Base-by-base conservation (phyloP, 1,284 basidiomycete species). In the Cronartium quercuum region DNA sequence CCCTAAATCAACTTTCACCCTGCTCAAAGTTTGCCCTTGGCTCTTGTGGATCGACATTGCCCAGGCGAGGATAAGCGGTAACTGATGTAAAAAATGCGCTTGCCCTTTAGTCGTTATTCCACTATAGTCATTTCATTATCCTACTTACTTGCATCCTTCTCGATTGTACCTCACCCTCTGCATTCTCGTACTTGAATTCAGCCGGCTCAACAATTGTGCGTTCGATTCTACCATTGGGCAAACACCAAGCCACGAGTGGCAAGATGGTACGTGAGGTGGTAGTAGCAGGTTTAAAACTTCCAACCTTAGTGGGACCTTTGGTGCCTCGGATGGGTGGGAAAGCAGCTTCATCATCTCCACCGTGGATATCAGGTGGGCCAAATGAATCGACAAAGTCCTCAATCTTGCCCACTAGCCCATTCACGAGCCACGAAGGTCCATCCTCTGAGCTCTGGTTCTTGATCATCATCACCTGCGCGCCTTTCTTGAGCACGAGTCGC, bases 401-500 rank as follows among this genome's bases (percentile, higher is more conserved):
- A 24, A 94, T 85, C 77, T 85, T 86, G 21, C 92, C 92, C 78
- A 92, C 86, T 12, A 88, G 89, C 0, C 92, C 92, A 81, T 94
- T 94, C 58, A 93, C 91, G 6, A 94, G 86, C 67, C 85, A 85
- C 5, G 18, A 29, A 18, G 70, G 70, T 6, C 70, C 62, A 34
- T 74, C 70, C 24, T 74, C 70, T 57, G 88, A 86, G 78, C 90
- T 89, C 7, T 85, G 81, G 80, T 86, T 92, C 86, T 89, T 92
- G 86, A 94, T 87, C 37, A 94, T 84, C 85, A 86, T 86, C 62
- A 86, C 85, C 77, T 84, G 83, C 1, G 89, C 88, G 60, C 87
- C 86, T 40, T 87, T 82, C 80, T 89, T 90, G 47, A 96, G 84
- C 0, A 81, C 79, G 42, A 96, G 84, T 0, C 78, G 80, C 65